Base-by-base conservation (phyloP, 768 basidiomycete species). In the Wakefieldia striispora region DNA sequence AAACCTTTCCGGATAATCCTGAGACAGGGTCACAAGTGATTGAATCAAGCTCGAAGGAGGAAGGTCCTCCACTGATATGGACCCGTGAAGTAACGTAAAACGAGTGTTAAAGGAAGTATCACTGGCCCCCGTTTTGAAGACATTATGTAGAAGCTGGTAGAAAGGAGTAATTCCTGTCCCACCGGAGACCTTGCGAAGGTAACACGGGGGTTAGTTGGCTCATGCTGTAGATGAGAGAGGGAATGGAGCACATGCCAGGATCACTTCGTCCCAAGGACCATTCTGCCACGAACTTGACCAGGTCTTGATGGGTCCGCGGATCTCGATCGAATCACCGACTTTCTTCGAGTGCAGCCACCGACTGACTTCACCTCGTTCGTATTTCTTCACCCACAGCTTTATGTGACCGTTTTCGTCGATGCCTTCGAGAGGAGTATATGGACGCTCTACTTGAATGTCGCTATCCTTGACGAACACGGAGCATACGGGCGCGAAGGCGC, bases 101-200 rank as follows among this genome's bases (percentile, higher is more conserved):
- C 78, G 81, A 39, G 86, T 81, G 24, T 63, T 65, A 19, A 69
- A 53, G 20, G 43, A 14, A 40, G 53, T 35, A 54, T 58, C 40
- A 35, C 29, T 29, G 29, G 29, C 53, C 50, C 17, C 33, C 4
- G 68, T 35, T 24, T 60, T 68, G 37, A 90, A 79, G 13, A 78
- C 59, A 7, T 68, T 68, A 58, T 86, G 76, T 50, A 91, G 72
- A 17, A 93, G 73, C 61, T 93, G 91, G 59, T 82, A 82, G 64
- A 93, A 92, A 4, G 91, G 91, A 14, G 91, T 86, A 42, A 93
- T 84, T 24, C 91, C 91, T 5, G 91, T 93, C 23, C 91, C 91
- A 33, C 91, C 91, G 38, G 89, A 91, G 47, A 93, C 83, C 91
- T 93, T 50, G 39, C n/a, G 14, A 35, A n/a, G 10, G 13, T 20